Base-by-base conservation (phyloP, 441 rosid species). In the Gossypium davidsonii region DNA sequence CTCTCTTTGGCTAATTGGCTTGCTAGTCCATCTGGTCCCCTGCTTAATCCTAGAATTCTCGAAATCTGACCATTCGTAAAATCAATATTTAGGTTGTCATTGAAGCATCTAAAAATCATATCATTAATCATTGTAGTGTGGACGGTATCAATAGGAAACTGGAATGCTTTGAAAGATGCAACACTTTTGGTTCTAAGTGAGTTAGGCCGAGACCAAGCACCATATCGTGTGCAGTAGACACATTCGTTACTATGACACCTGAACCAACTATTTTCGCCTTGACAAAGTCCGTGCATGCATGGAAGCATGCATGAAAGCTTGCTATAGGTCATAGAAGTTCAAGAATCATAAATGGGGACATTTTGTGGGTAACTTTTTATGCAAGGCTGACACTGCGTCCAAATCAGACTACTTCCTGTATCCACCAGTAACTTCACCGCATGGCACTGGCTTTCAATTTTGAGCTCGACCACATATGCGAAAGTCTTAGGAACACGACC, bases 361-460 rank as follows among this genome's bases (percentile, higher is more conserved):
- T 3, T 11, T 15, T 59, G 74, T 4, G 3, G 9, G 26, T 17
- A 76, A 8, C 78, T 70, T 3, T 37, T 21, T 37, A 4, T 26
- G 44, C 71, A 76, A 23, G 74, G 71, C 0, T 5, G 3, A 49
- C 78, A 75, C 12, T 75, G 74, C 3, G 49, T 75, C 78, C 78
- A 75, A 31, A 68, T 62, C 0, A 69, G 15, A 37, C 21, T 23
- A 6, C 71, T 12, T 0, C 71, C 66, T 3, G 74, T 51, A 15
- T 76, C 74, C 6, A 76, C 3, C 3, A 37, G 0, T 7, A 70
- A 56, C 57, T 23, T 42, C 12, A n/a, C 25, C 3, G 52, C n/a
- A 17, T 14, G 5, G 7, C 0, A 1, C 17, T 15, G 53, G 51
- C 52, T 63, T 34, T 64, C 64, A 10, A 73, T 10, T 14, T 11